phyloP scores from a whole-genome alignment of 139 green algal species.

The Nannochloris sp. region DNA sequence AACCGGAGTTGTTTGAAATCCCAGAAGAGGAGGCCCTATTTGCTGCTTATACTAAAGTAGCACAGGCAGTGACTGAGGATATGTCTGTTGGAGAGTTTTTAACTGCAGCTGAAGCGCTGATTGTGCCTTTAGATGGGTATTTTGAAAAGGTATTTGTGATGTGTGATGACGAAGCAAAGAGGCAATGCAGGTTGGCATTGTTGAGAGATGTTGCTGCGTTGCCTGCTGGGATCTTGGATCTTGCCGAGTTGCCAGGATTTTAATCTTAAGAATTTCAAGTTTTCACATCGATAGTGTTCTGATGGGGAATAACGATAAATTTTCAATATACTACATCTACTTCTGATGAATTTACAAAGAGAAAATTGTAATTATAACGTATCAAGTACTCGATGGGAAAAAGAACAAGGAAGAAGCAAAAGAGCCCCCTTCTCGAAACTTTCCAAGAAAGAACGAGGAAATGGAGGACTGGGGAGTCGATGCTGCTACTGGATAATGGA shows the following conservation, averaged over 20 bases:
- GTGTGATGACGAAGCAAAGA: slow-evolving; percentile 71
- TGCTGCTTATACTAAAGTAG: slow-evolving; percentile 35
- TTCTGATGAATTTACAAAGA: too few species aligned
- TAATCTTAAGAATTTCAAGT: too few species aligned
- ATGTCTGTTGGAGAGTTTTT: slow-evolving; percentile 59
- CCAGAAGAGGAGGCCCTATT: slow-evolving; percentile 68
- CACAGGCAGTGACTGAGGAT: slow-evolving; percentile 10
- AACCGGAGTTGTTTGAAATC: slow-evolving; percentile 59
- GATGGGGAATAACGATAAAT: too few species aligned
- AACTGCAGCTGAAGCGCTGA: slow-evolving; percentile 37
- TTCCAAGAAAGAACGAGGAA: too few species aligned
- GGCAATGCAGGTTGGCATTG: slow-evolving; percentile 79
- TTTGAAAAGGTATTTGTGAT: slow-evolving; percentile 94
- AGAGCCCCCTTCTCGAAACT: too few species aligned
- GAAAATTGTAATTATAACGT: too few species aligned
- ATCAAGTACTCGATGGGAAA: too few species aligned
- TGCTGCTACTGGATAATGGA: too few species aligned
- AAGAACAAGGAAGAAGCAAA: too few species aligned
- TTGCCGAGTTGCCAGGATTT: slow-evolving; percentile 89
- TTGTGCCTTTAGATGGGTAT: slow-evolving; percentile 70
- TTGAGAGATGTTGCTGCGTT: slow-evolving; percentile 72
- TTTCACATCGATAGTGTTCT: too few species aligned
- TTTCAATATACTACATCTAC: too few species aligned
- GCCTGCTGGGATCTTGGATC: slow-evolving; percentile 73
- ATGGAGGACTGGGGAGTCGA: too few species aligned